These are phyloP conservation scores for Amborella trichopoda DNA, from an alignment of 164 flowering plant species.

Conservation along the genomic window DNA sequence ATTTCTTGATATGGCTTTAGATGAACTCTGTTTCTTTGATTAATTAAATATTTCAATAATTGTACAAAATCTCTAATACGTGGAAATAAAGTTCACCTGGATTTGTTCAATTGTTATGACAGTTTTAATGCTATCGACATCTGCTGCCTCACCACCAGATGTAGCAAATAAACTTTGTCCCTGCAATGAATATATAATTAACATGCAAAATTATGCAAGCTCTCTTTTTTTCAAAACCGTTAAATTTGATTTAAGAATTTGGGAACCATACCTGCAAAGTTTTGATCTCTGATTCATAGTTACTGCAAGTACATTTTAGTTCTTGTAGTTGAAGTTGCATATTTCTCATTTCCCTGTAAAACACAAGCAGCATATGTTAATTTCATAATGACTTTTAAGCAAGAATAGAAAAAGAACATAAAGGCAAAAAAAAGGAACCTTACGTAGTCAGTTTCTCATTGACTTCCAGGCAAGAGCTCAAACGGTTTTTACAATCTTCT, in stretches of 20 bases:
- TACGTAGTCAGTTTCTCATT: conserved; percentile 72
- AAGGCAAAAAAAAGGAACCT: conserved; percentile 1
- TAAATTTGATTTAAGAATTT: too few species aligned
- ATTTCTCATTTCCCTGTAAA: conserved; percentile 60
- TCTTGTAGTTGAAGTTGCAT: conserved; percentile 27
- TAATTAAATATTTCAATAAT: too few species aligned
- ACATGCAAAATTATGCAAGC: neutral
- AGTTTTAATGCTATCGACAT: neutral
- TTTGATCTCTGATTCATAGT: conserved; percentile 12
- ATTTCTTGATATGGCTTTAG: too few species aligned
- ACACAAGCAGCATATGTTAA: too few species aligned
- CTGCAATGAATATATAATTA: neutral
- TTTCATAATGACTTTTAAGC: too few species aligned
- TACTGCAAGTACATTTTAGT: conserved; percentile 13
- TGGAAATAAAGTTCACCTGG: neutral
- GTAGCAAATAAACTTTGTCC: neutral
- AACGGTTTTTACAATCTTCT: conserved; percentile 45
- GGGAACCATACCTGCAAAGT: conserved; percentile 20
- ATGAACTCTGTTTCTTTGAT: too few species aligned
- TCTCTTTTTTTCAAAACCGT: neutral
- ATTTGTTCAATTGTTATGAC: neutral
- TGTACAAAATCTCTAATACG: too few species aligned
- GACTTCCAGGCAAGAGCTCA: conserved; percentile 50
- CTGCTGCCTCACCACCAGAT: neutral
- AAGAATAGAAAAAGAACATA: too few species aligned